Evolutionary conservation across 305 asterid species (phyloP).

Genomic region (Nicotiana rustica): DNA sequence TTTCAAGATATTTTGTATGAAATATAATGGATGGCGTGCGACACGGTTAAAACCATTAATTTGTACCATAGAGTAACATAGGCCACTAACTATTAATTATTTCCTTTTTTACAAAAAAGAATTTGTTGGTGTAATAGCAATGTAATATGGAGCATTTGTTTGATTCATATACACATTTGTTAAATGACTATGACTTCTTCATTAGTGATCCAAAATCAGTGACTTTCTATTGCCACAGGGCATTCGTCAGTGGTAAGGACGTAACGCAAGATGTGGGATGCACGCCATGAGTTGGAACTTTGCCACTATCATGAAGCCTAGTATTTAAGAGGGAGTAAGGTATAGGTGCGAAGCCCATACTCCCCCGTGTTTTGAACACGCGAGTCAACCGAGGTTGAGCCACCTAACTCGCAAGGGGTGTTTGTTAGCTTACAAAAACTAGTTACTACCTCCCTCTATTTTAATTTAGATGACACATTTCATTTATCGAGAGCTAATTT

Average conservation of each 20-base stretch:
- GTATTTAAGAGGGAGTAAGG: background rate
- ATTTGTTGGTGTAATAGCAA: background rate
- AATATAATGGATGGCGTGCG: background rate
- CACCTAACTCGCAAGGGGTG: background rate
- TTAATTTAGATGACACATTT: too few species aligned
- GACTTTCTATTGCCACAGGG: background rate
- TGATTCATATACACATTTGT: background rate
- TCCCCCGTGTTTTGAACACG: background rate
- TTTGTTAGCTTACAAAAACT: background rate
- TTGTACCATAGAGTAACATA: background rate
- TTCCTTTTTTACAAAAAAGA: background rate
- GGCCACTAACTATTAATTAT: background rate
- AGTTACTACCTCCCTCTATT: too few species aligned
- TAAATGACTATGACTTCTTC: background rate
- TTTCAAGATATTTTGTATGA: background rate
- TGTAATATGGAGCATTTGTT: constrained; percentile 11
- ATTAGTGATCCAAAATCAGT: background rate
- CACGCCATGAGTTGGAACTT: background rate
- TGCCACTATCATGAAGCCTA: background rate
- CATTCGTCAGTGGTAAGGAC: background rate
- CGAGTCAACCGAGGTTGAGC: background rate
- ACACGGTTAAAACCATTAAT: constrained; percentile 21
- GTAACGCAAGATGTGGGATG: background rate
- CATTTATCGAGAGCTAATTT: too few species aligned
- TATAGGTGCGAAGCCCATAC: background rate